These are phyloP conservation scores for Kwoniella dendrophila DNA, from an alignment of 768 basidiomycete species.

Conservation along the genomic window DNA sequence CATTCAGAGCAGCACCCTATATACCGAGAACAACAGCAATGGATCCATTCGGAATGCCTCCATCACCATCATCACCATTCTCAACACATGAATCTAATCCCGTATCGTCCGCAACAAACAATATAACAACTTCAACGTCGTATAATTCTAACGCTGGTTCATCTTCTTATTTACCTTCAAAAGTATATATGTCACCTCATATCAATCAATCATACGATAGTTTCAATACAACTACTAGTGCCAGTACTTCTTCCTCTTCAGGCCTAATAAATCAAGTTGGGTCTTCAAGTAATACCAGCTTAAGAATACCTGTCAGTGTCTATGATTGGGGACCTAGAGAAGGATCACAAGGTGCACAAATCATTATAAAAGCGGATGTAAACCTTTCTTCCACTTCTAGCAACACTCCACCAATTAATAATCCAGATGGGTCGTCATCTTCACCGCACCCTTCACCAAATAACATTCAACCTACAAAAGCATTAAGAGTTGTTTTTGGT, in stretches of 20 bases:
- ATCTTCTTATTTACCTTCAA: neutral
- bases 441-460: constrained; percentile 60
- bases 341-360: constrained; percentile 67
- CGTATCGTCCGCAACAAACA: constrained; percentile 1
- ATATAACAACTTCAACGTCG: constrained; percentile 32
- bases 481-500: constrained; percentile 75
- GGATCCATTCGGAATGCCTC: constrained; percentile 21
- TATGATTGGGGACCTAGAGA: constrained; percentile 67
- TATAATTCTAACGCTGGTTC: constrained; percentile 21
- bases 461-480: constrained; percentile 60
- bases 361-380: constrained; percentile 69
- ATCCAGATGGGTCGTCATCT: constrained; percentile 67
- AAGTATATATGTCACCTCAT: constrained; percentile 20
- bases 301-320: constrained; percentile 55
- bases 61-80: constrained; percentile 20
- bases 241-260: constrained; percentile 4
- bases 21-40: constrained; percentile 15
- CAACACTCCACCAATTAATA: constrained; percentile 66
- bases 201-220: constrained; percentile 9
- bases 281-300: neutral
- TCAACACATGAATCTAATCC: constrained; percentile 24
- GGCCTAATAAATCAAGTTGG: neutral
- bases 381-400: constrained; percentile 55
- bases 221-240: constrained; percentile 3
- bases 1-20: constrained; percentile 1